These are phyloP conservation scores for Hyphopichia pseudoburtonii DNA, from an alignment of 1,139 yeast species.

Conservation along the genomic window DNA sequence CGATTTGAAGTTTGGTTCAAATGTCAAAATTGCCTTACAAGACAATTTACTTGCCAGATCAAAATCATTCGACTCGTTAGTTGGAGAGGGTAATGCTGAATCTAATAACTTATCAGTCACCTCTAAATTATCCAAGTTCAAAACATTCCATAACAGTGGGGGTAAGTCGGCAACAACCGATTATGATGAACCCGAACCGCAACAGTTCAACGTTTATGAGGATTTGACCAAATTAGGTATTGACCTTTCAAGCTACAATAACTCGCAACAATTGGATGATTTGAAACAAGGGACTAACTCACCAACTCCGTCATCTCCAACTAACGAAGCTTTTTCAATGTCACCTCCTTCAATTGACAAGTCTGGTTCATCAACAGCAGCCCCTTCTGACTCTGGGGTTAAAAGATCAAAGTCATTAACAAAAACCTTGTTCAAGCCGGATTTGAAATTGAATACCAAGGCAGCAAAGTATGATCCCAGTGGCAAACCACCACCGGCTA, in stretches of 20 bases:
- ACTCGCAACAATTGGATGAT: slow-evolving; percentile 23
- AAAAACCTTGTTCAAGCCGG: slow-evolving; percentile 38
- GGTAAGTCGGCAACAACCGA: slow-evolving; percentile 12
- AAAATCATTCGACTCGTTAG: slow-evolving; percentile 34
- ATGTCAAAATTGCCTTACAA: slow-evolving; percentile 37
- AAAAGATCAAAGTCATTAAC: slow-evolving; percentile 29
- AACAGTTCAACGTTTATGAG: slow-evolving; percentile 25
- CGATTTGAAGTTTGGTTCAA: slow-evolving; percentile 11
- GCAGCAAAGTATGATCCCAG: slow-evolving; percentile 4
- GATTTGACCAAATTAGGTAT: slow-evolving; percentile 34
- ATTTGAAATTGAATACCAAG: slow-evolving; percentile 21
- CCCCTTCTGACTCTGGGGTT: slow-evolving; percentile 5
- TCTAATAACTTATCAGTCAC: slow-evolving; percentile 17
- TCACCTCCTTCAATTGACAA: not conserved
- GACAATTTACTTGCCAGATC: slow-evolving; percentile 43
- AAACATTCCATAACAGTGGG: slow-evolving; percentile 19
- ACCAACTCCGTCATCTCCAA: slow-evolving; percentile 5
- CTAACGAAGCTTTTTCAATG: not conserved
- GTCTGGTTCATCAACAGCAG: slow-evolving; percentile 1
- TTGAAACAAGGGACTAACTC: slow-evolving; percentile 12
- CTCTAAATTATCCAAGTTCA: slow-evolving; percentile 26
- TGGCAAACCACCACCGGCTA: slow-evolving; percentile 17
- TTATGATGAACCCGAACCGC: slow-evolving; percentile 43
- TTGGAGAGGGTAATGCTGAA: slow-evolving; percentile 10
- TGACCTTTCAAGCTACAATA: slow-evolving; percentile 24